phyloP scores from a whole-genome alignment of 2,329 filamentous ascomycete genomes.

The Seiridium unicorne region DNA sequence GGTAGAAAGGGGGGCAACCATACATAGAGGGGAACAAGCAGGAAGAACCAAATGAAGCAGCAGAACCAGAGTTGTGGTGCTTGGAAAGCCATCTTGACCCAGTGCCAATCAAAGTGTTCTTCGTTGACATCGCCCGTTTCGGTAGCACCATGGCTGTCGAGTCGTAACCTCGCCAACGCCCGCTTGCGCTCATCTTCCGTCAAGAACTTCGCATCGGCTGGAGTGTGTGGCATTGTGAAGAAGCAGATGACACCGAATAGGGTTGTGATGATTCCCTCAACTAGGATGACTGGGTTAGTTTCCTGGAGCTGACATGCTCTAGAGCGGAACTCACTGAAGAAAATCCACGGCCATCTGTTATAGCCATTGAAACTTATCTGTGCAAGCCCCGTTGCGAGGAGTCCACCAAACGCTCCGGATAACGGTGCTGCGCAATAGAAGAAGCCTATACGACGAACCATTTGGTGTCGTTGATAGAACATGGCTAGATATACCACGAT shows the following conservation, averaged over 20 bases:
- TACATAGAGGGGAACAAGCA: conserved; percentile 4
- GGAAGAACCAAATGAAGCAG: conserved; percentile 6
- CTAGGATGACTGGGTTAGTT: conserved; percentile 33
- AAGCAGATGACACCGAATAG: conserved; percentile 64
- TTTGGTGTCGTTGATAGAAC: conserved; percentile 44
- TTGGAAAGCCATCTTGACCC: conserved; percentile 4
- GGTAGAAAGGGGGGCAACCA: not conserved
- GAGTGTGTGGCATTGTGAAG: conserved; percentile 82
- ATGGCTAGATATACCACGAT: conserved; percentile 6
- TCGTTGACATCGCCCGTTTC: not conserved
- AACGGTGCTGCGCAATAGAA: conserved; percentile 20
- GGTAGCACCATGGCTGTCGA: conserved; percentile 1
- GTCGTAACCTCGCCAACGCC: not conserved
- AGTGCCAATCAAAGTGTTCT: conserved; percentile 7
- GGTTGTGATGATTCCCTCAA: conserved; percentile 70
- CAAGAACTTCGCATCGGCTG: conserved; percentile 72
- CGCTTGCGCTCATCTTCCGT: conserved; percentile 34
- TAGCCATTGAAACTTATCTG: conserved; percentile 30
- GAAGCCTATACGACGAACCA: conserved; percentile 19
- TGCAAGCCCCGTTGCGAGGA: conserved; percentile 39
- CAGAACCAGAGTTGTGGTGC: conserved; percentile 7
- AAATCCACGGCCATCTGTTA: conserved; percentile 44
- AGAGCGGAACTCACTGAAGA: conserved; percentile 29
- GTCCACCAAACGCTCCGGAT: conserved; percentile 2
- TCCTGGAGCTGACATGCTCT: not conserved